Evolutionary conservation across 169 alveolate genomes (phyloP).

Genomic region (Plasmodium vivax): DNA sequence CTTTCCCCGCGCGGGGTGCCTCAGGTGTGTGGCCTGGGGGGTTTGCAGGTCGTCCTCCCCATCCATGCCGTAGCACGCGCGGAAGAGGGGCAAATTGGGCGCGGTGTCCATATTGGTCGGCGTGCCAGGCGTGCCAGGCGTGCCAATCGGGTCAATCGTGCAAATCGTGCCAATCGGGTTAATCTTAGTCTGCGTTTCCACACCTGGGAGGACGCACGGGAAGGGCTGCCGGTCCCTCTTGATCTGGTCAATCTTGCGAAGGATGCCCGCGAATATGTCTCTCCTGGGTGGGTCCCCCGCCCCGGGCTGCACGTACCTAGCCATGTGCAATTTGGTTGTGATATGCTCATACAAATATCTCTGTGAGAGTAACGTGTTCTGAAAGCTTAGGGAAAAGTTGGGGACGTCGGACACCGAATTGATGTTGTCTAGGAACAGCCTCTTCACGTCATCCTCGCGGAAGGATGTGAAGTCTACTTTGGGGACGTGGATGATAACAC

Average conservation of each 20-base stretch:
- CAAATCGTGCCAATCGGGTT: neutral
- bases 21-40: neutral
- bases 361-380: constrained; percentile 27
- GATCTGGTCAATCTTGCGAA: constrained; percentile 1
- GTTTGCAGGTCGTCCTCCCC: neutral
- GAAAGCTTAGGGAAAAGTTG: constrained; percentile 44
- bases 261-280: constrained; percentile 12
- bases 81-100: constrained; percentile 16
- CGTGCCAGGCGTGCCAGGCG: neutral
- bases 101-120: neutral
- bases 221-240: neutral
- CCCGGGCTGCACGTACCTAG: constrained; percentile 13
- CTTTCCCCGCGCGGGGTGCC: neutral
- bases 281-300: neutral
- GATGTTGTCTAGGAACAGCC: constrained; percentile 40
- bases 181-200: neutral
- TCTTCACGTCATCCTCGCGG: constrained; percentile 15
- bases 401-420: constrained; percentile 25
- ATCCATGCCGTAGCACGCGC: neutral
- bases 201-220: neutral
- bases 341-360: constrained; percentile 42
- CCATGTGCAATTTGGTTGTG: constrained; percentile 2
- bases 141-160: neutral
- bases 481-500: constrained; percentile 67
- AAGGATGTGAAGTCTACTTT: neutral